Conservation (phyloP, 2,329 filamentous ascomycete genomes). For the Fusarium luffae region DNA sequence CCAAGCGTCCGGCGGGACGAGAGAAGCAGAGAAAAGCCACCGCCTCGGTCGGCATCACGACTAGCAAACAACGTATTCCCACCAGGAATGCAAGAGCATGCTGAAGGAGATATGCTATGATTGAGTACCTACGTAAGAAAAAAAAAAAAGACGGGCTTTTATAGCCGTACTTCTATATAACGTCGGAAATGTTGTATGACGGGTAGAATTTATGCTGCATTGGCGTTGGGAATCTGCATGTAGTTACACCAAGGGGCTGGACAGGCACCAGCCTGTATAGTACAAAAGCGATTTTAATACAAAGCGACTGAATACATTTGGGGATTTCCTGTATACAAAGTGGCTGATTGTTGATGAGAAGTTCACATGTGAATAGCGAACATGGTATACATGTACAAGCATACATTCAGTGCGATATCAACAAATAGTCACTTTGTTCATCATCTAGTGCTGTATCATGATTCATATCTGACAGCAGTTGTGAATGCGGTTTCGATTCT, state of each 20-base stretch:
- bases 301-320: constrained; percentile 1
- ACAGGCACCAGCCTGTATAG: not conserved
- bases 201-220: constrained; percentile 17
- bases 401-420: not conserved
- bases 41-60: constrained; percentile 56
- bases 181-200: constrained; percentile 28
- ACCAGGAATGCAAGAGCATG: constrained; percentile 49
- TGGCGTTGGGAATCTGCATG: constrained; percentile 20
- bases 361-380: not conserved
- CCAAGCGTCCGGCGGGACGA: constrained; percentile 50
- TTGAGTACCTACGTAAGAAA: not conserved
- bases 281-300: constrained; percentile 8
- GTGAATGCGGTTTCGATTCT: not conserved
- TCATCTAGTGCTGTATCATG: not conserved
- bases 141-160: not conserved
- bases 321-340: not conserved
- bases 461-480: not conserved
- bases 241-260: not conserved
- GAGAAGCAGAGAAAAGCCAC: constrained; percentile 49
- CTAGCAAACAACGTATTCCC: constrained; percentile 51
- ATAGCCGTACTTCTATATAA: constrained; percentile 14
- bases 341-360: no score
- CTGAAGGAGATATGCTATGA: constrained; percentile 53
- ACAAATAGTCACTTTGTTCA: not conserved
- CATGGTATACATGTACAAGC: not conserved